Evolutionary conservation across 2,329 filamentous ascomycete species (phyloP).

Genomic region (Atkinsonella hypoxylon): DNA sequence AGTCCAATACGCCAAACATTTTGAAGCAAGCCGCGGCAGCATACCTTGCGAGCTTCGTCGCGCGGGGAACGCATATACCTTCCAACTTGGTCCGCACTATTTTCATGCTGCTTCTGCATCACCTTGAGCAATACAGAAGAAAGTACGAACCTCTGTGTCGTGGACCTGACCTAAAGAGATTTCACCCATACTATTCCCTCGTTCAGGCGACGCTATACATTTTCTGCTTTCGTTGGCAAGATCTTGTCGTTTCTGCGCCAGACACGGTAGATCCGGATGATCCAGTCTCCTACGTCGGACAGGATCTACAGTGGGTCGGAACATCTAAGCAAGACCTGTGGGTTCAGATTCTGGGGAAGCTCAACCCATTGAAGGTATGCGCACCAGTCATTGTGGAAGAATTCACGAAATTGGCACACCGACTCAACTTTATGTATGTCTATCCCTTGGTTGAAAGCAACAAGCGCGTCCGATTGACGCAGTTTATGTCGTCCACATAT

Average conservation of each 20-base stretch:
- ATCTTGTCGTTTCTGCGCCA: slow-evolving; percentile 56
- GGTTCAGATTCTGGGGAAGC: slow-evolving; percentile 69
- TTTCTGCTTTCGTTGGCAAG: slow-evolving; percentile 96
- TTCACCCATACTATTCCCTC: slow-evolving; percentile 74
- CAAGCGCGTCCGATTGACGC: slow-evolving; percentile 72
- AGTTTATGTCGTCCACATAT: slow-evolving; percentile 49
- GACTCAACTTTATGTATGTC: slow-evolving; percentile 80
- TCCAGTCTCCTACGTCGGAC: slow-evolving; percentile 46
- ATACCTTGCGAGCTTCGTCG: slow-evolving; percentile 90
- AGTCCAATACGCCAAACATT: slow-evolving; percentile 57
- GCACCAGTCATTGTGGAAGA: slow-evolving; percentile 81
- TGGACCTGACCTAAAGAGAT: slow-evolving; percentile 75
- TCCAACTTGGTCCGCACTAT: slow-evolving; percentile 67
- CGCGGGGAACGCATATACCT: slow-evolving; percentile 73
- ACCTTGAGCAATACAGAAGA: slow-evolving; percentile 63
- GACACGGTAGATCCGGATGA: slow-evolving; percentile 52
- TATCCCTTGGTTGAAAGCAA: slow-evolving; percentile 83
- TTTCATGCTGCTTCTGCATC: slow-evolving; percentile 64
- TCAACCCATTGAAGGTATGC: slow-evolving; percentile 94
- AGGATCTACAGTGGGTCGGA: slow-evolving; percentile 68
- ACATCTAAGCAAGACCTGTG: slow-evolving; percentile 63
- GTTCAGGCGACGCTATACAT: slow-evolving; percentile 88
- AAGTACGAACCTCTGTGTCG: slow-evolving; percentile 63
- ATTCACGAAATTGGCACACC: slow-evolving; percentile 78
- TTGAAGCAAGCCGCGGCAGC: slow-evolving; percentile 76